Base-by-base conservation (phyloP, 306 rosid genomes). In the Herpetospermum pedunculosum region DNA sequence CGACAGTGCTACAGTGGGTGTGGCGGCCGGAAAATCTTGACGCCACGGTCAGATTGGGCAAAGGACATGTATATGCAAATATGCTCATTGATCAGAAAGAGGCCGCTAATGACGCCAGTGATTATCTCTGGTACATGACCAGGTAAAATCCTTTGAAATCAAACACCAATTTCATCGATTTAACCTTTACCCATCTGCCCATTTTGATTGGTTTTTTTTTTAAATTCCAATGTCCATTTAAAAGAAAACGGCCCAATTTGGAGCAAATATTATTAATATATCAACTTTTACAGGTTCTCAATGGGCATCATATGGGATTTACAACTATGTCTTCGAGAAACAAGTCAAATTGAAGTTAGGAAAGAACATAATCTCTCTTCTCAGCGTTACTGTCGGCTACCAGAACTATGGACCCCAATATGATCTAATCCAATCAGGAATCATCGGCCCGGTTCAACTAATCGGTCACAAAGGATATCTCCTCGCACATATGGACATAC, bases 41-140 rank as follows among this genome's bases (percentile, higher is more conserved):
- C 21, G 43, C 64, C 67, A 73, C 80, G 50, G n/a, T 29, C 0
- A 71, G 83, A 25, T 47, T 38, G 21, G 85, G 81, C 1, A 76
- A 49, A 58, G 80, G 78, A 21, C 70, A 76, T 1, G 58, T 55
- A 28, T 15, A 71, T 21, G 79, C 68, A 11, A 28, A 80, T 18
- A 1, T 2, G 64, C 80, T 84, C 2, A 0, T 84, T 34, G 94
- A 88, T 73, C 88, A 88, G 72, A 88, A 84, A 46, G 78, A 57
- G 0, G 81, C n/a, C 43, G 54, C 83, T 4, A 71, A 68, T 43
- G 93, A 86, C 74, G 76, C 65, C 15, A 81, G 82, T 72, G 93
- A 88, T 68, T 85, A 81, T 70, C 81, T 85, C 49, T 88, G 89
- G 94, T 84, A 88, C 82, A 84, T 84, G 57, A 86, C 86, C 21